Percentiles rank a stretch among this genome's conserved stretches.
Conservation (phyloP, 208 protist genomes). For the Phytomonas serpens region DNA sequence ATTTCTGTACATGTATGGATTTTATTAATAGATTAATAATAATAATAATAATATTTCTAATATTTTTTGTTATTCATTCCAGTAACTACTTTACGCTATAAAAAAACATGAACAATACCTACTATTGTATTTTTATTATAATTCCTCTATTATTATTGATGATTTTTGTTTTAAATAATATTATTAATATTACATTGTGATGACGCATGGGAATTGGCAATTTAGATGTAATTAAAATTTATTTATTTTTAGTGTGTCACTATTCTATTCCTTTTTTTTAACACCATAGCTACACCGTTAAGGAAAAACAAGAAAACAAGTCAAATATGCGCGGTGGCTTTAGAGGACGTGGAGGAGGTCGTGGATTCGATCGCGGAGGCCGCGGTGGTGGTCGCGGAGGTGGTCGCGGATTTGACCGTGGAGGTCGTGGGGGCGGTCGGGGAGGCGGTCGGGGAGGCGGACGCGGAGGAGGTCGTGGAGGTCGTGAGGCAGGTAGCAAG, state of each 20-base stretch:
- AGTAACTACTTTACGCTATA: conserved; percentile 12
- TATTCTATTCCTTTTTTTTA: conserved; percentile 7
- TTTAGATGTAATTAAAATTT: neutral
- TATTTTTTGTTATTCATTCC: conserved; percentile 21
- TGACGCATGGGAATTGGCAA: neutral
- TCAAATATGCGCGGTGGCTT: conserved; percentile 4
- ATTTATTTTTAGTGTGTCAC: neutral
- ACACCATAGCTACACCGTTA: conserved; percentile 3
- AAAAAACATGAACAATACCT: conserved; percentile 9
- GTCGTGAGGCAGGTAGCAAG: conserved; percentile 90
- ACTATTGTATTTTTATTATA: neutral
- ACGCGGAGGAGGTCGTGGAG: conserved; percentile 41
- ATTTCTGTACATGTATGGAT: neutral
- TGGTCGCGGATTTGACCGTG: conserved; percentile 30
- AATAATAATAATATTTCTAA: conserved; percentile 12
- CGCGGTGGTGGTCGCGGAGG: conserved; percentile 34
- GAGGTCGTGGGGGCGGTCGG: conserved; percentile 33
- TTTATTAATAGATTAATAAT: neutral
- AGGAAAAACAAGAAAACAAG: conserved; percentile 1
- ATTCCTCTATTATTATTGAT: neutral
- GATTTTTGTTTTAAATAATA: neutral
- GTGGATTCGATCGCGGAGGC: conserved; percentile 20
- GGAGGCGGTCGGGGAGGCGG: conserved; percentile 47
- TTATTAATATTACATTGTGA: neutral
- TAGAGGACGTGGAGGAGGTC: conserved; percentile 14